phyloP scores from a whole-genome alignment of 176 grass and related monocot species.

The Tillandsia leiboldiana region DNA sequence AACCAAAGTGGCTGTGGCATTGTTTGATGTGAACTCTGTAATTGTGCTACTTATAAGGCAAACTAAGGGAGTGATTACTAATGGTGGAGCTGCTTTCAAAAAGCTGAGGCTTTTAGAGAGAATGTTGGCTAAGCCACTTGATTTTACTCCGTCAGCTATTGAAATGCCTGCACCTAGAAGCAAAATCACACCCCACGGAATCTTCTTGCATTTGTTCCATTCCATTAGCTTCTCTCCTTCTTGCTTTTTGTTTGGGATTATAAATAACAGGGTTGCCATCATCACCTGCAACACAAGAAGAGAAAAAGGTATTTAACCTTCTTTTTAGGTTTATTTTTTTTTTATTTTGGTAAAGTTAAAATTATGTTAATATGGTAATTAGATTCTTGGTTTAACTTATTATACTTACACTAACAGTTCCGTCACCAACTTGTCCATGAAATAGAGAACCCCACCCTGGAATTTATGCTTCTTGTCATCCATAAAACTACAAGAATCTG shows the following conservation, averaged over 20 bases:
- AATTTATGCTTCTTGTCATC: slow-evolving; percentile 17
- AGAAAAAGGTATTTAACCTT: not conserved
- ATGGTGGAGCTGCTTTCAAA: slow-evolving; percentile 29
- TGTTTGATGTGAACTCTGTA: slow-evolving; percentile 55
- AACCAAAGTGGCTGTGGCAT: slow-evolving; percentile 52
- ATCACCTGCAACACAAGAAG: slow-evolving; percentile 1
- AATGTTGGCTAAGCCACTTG: slow-evolving; percentile 25
- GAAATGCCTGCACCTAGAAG: slow-evolving; percentile 13
- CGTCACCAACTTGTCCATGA: slow-evolving; percentile 9
- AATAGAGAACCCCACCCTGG: slow-evolving; percentile 15
- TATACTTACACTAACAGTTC: slow-evolving; percentile 16
- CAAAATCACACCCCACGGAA: slow-evolving; percentile 14
- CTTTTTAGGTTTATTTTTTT: not conserved
- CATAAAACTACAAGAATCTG: slow-evolving; percentile 13
- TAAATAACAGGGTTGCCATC: slow-evolving; percentile 14
- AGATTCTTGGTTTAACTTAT: not conserved
- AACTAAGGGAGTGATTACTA: slow-evolving; percentile 37
- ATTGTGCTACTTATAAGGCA: slow-evolving; percentile 47
- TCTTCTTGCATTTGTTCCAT: slow-evolving; percentile 23
- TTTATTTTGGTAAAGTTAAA: not conserved
- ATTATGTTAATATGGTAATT: not conserved
- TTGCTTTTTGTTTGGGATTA: slow-evolving; percentile 13
- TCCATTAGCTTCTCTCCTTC: slow-evolving; percentile 18
- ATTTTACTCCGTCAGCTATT: slow-evolving; percentile 11
- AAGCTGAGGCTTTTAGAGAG: slow-evolving; percentile 35